phyloP scores from a whole-genome alignment of 352 stramenopile species.

The Phytophthora sp. region DNA sequence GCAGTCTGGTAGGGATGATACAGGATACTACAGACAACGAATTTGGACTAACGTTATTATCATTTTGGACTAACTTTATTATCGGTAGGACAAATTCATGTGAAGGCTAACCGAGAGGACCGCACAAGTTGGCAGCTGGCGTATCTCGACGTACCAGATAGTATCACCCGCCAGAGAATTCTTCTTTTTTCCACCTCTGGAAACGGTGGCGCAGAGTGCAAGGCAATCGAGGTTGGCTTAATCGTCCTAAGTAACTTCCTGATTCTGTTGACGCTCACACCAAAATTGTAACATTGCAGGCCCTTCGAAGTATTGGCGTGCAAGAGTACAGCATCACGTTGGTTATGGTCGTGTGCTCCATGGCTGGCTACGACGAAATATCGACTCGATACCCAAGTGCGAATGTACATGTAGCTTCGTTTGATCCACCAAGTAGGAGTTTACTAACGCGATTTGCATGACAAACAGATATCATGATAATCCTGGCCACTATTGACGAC shows the following conservation, averaged over 20 bases:
- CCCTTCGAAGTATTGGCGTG: conserved; percentile 9
- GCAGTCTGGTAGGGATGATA: no score
- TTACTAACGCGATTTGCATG: not conserved
- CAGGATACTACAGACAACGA: no score
- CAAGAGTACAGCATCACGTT: not conserved
- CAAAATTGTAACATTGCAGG: not conserved
- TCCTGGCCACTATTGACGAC: not conserved
- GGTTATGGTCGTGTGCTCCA: conserved; percentile 16
- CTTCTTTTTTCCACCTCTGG: conserved; percentile 15
- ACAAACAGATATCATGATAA: not conserved
- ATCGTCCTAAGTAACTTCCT: not conserved
- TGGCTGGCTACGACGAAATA: conserved; percentile 11
- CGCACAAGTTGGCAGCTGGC: conserved; percentile 4
- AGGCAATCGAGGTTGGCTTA: conserved; percentile 16
- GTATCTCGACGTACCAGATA: conserved; percentile 19
- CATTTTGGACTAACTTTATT: no score
- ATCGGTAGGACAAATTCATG: conserved; percentile 20
- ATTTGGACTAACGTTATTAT: no score
- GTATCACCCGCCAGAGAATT: not conserved
- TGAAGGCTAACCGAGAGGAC: not conserved
- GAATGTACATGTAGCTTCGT: not conserved
- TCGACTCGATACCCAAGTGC: conserved; percentile 8
- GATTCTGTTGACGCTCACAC: not conserved
- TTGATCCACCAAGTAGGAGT: not conserved
- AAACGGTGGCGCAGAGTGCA: conserved; percentile 14